Conservation (phyloP, 1,284 basidiomycete genomes). For the Porodaedalea pini region DNA sequence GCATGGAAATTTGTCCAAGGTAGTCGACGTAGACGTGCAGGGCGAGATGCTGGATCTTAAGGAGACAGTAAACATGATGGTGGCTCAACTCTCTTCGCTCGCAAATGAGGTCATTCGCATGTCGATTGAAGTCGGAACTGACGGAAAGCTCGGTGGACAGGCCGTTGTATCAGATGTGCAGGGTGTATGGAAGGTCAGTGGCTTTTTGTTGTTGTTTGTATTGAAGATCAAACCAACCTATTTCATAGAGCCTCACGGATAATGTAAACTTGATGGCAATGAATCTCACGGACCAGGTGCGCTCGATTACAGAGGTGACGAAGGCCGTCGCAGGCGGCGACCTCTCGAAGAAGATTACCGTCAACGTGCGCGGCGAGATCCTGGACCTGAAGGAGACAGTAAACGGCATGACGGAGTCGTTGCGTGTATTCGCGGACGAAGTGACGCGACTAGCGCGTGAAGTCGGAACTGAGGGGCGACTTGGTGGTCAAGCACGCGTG, state of each 20-base stretch:
- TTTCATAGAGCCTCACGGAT: constrained; percentile 59
- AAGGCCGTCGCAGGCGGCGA: constrained; percentile 91
- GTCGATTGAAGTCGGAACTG: constrained; percentile 90
- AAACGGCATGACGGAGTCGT: constrained; percentile 86
- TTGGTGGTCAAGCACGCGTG: constrained; percentile 85
- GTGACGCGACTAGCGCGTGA: constrained; percentile 86
- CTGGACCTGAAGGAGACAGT: constrained; percentile 84
- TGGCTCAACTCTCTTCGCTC: constrained; percentile 77
- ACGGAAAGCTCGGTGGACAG: constrained; percentile 95
- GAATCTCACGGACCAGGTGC: constrained; percentile 90
- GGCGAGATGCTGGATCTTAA: constrained; percentile 97
- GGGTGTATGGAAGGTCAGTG: constrained; percentile 83
- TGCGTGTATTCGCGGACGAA: constrained; percentile 86
- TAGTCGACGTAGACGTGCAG: constrained; percentile 93
- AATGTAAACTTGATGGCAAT: constrained; percentile 89
- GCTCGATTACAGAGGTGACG: constrained; percentile 80
- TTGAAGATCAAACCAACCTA: neutral
- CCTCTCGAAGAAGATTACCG: constrained; percentile 85
- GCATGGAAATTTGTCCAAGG: constrained; percentile 84
- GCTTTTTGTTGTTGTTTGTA: constrained; percentile 4
- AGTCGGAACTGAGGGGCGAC: constrained; percentile 87
- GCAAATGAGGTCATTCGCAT: constrained; percentile 85
- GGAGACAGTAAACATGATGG: constrained; percentile 90
- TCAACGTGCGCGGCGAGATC: constrained; percentile 89
- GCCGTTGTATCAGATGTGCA: constrained; percentile 84